Percentiles rank a stretch among this genome's conserved stretches.
phyloP scores from a whole-genome alignment of 1,284 basidiomycete genomes.

The Apiotrichum montevideense region DNA sequence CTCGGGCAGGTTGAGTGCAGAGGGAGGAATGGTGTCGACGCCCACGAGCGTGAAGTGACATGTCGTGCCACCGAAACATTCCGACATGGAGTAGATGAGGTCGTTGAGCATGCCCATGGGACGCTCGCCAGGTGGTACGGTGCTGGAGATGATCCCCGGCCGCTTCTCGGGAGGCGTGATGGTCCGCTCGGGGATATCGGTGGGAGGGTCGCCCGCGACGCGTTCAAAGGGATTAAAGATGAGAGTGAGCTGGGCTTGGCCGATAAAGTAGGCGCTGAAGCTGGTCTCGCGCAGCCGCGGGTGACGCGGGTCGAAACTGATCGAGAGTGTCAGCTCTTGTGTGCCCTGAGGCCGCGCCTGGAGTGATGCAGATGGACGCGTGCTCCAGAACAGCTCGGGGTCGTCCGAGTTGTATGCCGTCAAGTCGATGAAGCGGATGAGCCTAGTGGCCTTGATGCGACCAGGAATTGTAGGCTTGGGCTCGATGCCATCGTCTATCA shows the following conservation, averaged over 20 bases:
- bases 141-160: neutral
- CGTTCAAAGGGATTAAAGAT: conserved; percentile 3
- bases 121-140: neutral
- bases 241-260: neutral
- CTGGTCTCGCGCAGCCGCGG: conserved; percentile 1
- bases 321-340: neutral
- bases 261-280: conserved; percentile 1
- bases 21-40: neutral
- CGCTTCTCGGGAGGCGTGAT: neutral
- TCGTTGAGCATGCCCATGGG: conserved; percentile 4
- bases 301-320: conserved; percentile 1
- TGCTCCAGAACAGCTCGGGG: neutral
- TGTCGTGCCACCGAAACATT: neutral
- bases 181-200: neutral
- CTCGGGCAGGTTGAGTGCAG: neutral
- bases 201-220: neutral
- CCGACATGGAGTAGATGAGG: conserved; percentile 1
- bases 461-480: neutral
- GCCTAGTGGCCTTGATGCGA: neutral
- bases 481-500: neutral
- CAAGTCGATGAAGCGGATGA: conserved; percentile 4
- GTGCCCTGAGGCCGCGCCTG: neutral
- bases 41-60: conserved; percentile 2
- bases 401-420: conserved; percentile 6
- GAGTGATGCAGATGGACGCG: neutral